Base-by-base conservation (phyloP, 331 rosid species). In the Quercus tomentella region DNA sequence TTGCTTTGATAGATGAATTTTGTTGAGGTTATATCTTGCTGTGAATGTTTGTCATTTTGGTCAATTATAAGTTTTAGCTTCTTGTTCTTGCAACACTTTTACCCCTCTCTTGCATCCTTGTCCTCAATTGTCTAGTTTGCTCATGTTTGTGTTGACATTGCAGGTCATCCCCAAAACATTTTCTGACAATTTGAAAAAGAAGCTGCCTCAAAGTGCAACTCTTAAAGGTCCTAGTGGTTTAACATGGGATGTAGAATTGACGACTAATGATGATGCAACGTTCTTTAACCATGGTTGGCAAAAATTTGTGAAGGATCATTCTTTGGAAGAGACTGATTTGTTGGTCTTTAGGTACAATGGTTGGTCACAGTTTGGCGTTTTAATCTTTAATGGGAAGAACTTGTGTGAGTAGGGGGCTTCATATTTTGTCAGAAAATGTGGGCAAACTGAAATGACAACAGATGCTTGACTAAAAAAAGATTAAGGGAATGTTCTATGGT, bases 131-230 rank as follows among this genome's bases (percentile, higher is more conserved):
- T 77, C 74, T 25, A 33, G 43, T 76, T 61, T 55, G 25, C 31
- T 35, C 56, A 35, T 1, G 3, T 35, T 49, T 8, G 23, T 51
- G 12, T 26, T 77, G 69, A 57, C 72, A 76, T 74, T 86, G 90
- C 83, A 90, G 93, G 89, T 88, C 74, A 76, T 92, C 66, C 95
- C 97, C 4, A 83, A 68, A 71, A 82, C 83, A 62, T 92, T 92
- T 58, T 77, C 83, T 0, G 79, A 77, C 15, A 89, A 86, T 74
- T 56, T 92, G 33, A 88, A 68, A 71, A 87, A 80, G 84, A 92
- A 90, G 81, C 71, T 89, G 76, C 93, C 95, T 0, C 82, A 78
- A 41, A 70, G 76, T 62, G 93, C 87, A 77, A 7, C 76, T 70
- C 86, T 92, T 22, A 90, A 72, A 81, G 92, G 93, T 5, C 37